Evolutionary conservation across 2,329 filamentous ascomycete genomes (phyloP).

Genomic region (Colletotrichum godetiae): DNA sequence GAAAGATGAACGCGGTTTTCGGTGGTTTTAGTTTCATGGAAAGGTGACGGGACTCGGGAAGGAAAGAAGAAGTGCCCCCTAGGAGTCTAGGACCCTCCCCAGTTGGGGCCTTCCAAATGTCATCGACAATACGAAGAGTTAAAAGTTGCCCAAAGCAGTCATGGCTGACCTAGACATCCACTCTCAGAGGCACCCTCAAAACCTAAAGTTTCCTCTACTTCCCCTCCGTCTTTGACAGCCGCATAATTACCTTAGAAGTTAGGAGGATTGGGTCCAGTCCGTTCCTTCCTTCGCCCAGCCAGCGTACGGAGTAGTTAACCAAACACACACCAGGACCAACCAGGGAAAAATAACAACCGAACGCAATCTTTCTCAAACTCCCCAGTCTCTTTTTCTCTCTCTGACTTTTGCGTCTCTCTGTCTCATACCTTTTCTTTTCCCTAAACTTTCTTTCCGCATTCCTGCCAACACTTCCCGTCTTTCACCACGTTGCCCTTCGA

Average conservation of each 20-base stretch:
- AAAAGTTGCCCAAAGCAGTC: conserved; percentile 19
- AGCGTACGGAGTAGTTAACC: not conserved
- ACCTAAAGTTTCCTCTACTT: conserved; percentile 19
- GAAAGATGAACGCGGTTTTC: not conserved
- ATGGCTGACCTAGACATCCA: conserved; percentile 11
- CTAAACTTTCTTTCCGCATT: not conserved
- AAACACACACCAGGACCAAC: conserved; percentile 11
- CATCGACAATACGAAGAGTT: not conserved
- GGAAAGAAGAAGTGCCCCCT: not conserved
- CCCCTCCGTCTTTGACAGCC: not conserved
- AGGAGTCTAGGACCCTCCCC: not conserved
- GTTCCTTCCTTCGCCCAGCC: conserved; percentile 4
- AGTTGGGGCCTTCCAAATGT: not conserved
- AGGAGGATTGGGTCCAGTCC: conserved; percentile 15
- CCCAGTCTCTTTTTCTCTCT: not conserved
- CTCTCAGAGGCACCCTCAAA: conserved; percentile 12
- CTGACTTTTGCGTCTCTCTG: not conserved
- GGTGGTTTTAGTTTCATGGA: not conserved
- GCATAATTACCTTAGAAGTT: not conserved
- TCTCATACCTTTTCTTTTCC: conserved; percentile 1
- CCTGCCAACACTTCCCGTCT: not conserved
- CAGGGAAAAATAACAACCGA: conserved; percentile 6
- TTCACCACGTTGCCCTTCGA: not conserved
- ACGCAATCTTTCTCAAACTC: conserved; percentile 14
- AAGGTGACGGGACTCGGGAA: not conserved